Evolutionary conservation across 805 yeast species (phyloP), one percentile per base, ranked within the genome.

Genomic region (Blastobotrys americana): DNA sequence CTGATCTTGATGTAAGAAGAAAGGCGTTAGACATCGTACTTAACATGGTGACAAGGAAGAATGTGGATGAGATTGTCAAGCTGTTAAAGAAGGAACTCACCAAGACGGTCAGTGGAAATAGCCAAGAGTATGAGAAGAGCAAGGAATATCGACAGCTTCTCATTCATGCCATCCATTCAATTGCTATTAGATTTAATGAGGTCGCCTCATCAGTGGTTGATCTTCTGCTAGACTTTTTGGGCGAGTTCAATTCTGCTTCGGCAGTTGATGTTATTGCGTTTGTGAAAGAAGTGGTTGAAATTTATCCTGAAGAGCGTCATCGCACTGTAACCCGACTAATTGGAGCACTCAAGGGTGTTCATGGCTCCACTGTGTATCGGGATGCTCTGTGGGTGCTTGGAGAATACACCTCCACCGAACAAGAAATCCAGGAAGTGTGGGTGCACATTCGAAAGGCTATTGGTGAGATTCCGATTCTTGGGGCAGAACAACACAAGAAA

Each of bases 371-470:
- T 57, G 96, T 93, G 8, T 84, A 80, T 68, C 80, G 97, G 53
- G 95, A 96, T 23, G 87, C 95, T 0, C 71, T 94, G 48, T 93
- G 99, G 99, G 81, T 93, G 41, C 67, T 93, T 56, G 98, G 99
- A 65, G 98, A 94, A 66, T 93, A 88, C 64, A 71, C 89, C 34
- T 58, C 74, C 38, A 82, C 80, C 42, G 87, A 81, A 52, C 64
- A 71, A 20, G 83, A 83, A 42, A 80, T 93, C 50, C 84, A 83
- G 62, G 74, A 73, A 20, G 80, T 94, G 3, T 94, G 98, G 98
- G 82, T 77, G 56, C 84, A 78, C 52, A 78, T 93, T 51, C 80
- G 96, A 61, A 63, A 76, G 25, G 78, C 85, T 51, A 70, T 93
- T 47, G 98, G 98, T 44, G 95, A 89, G 57, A 78, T 93, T 28